Evolutionary conservation across 257 asterid species (phyloP).

Genomic region (Capsicum rhomboideum): DNA sequence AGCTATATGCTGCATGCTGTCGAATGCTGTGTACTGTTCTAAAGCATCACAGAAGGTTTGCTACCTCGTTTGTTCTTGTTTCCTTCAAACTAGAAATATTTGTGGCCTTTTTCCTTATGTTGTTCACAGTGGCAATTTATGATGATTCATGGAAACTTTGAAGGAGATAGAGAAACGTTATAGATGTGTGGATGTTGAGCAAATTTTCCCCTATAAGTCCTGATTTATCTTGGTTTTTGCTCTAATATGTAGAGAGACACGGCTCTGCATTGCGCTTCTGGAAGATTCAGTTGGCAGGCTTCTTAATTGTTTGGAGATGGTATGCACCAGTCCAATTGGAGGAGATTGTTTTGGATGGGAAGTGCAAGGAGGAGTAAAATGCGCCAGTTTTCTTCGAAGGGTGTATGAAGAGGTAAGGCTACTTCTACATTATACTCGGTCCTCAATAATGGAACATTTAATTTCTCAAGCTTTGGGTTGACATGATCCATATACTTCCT

Average conservation of each 20-base stretch:
- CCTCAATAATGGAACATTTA: background rate
- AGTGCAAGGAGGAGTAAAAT: slow-evolving; percentile 63
- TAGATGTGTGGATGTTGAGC: background rate
- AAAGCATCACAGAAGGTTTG: slow-evolving; percentile 71
- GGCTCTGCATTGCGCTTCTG: slow-evolving; percentile 53
- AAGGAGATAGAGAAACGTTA: background rate
- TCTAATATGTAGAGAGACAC: slow-evolving; percentile 47
- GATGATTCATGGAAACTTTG: background rate
- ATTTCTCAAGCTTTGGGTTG: background rate
- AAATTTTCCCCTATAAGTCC: background rate
- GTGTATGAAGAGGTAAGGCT: slow-evolving; percentile 80
- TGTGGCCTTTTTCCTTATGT: background rate
- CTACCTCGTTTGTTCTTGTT: slow-evolving; percentile 1
- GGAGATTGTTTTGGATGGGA: slow-evolving; percentile 44
- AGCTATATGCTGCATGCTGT: slow-evolving; percentile 76
- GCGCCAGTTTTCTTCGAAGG: slow-evolving; percentile 77
- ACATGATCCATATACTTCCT: background rate
- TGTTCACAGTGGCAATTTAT: background rate
- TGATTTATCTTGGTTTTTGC: background rate
- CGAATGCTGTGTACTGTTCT: slow-evolving; percentile 61
- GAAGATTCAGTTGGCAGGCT: slow-evolving; percentile 69
- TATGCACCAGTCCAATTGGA: slow-evolving; percentile 18
- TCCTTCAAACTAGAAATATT: background rate
- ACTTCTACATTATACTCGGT: slow-evolving; percentile 4
- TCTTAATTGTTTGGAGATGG: slow-evolving; percentile 77